A percentile compares a stretch with the other conserved stretches of the same genome.
Evolutionary conservation across 225 moss, liverwort and hornwort species (phyloP).

Genomic region (Asterella californica): DNA sequence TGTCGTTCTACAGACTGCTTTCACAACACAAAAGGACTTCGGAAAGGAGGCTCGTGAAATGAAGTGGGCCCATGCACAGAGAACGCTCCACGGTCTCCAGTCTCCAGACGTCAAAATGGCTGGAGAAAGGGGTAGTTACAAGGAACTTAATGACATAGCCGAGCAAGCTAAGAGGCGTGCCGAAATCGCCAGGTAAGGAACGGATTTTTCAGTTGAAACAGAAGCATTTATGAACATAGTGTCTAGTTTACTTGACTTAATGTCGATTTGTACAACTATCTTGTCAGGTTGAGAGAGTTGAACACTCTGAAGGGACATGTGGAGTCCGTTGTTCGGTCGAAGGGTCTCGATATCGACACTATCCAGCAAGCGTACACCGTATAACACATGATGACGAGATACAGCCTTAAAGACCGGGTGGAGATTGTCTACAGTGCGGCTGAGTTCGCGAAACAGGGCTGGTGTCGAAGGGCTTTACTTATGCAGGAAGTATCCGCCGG

Average conservation of each 20-base stretch:
- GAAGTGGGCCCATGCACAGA: conserved; percentile 87
- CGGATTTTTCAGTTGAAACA: no score
- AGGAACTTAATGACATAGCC: conserved; percentile 39
- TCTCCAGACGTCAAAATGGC: conserved; percentile 48
- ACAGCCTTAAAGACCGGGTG: neutral
- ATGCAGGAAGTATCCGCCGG: neutral
- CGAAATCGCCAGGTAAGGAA: conserved; percentile 28
- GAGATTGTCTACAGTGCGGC: conserved; percentile 1
- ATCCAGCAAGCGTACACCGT: conserved; percentile 78
- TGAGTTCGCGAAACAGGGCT: neutral
- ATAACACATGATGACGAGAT: conserved; percentile 5
- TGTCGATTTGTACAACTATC: neutral
- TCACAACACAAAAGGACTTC: conserved; percentile 71
- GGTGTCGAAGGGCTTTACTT: neutral
- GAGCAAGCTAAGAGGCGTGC: conserved; percentile 28
- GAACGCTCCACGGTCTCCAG: conserved; percentile 80
- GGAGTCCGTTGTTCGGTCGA: conserved; percentile 74
- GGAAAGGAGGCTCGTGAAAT: conserved; percentile 86
- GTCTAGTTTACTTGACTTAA: neutral
- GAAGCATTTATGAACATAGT: no score
- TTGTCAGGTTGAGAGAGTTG: conserved; percentile 61
- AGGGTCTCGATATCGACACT: conserved; percentile 67
- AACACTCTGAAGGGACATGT: conserved; percentile 82
- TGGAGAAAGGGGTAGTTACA: conserved; percentile 23
- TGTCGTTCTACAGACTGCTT: conserved; percentile 54